These are phyloP conservation scores for Kwoniella heveanensis DNA, from an alignment of 768 basidiomycete species.

Conservation along the genomic window DNA sequence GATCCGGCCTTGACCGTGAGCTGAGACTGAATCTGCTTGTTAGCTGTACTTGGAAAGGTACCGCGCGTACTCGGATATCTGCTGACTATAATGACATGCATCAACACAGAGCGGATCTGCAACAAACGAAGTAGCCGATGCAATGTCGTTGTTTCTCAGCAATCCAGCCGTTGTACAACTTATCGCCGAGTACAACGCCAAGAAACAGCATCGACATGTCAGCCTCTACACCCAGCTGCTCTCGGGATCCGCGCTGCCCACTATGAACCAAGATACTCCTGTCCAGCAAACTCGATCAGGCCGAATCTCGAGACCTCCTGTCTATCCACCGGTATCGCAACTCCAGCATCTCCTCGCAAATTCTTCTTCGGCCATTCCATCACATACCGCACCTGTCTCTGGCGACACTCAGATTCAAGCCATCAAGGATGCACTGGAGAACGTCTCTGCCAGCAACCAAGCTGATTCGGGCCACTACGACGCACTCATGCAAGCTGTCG, in stretches of 20 bases:
- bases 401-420: conserved; percentile 19
- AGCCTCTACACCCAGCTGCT: conserved; percentile 17
- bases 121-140: conserved; percentile 14
- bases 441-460: conserved; percentile 7
- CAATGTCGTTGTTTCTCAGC: conserved; percentile 15
- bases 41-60: background rate
- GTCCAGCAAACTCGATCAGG: conserved; percentile 32
- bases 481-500: conserved; percentile 19
- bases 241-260: conserved; percentile 11
- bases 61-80: background rate
- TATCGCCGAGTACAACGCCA: conserved; percentile 17
- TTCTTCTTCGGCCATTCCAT: background rate
- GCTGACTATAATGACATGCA: too few species aligned
- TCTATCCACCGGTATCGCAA: conserved; percentile 7
- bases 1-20: conserved; percentile 29
- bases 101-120: background rate
- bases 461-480: conserved; percentile 15
- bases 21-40: background rate
- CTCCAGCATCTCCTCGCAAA: conserved; percentile 11
- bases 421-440: conserved; percentile 25
- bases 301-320: conserved; percentile 31
- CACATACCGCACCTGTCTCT: background rate
- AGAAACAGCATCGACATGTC: conserved; percentile 20
- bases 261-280: conserved; percentile 17
- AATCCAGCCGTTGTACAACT: conserved; percentile 23